These are phyloP conservation scores for Gardenia jasminoides DNA, from an alignment of 257 asterid species.

Conservation along the genomic window DNA sequence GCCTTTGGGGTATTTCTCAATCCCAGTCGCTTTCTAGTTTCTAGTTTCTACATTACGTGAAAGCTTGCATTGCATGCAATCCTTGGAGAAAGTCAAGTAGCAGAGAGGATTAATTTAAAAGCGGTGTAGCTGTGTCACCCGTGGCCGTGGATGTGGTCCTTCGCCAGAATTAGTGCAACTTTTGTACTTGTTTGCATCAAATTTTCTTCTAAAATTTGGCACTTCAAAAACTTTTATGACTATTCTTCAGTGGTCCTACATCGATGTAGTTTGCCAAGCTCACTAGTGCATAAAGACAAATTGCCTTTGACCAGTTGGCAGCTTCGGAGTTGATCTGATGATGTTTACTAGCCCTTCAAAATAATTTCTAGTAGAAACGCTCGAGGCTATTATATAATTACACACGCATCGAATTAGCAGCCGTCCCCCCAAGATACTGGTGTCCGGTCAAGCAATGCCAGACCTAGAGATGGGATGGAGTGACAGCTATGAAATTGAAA, in stretches of 20 bases:
- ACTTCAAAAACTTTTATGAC: background rate
- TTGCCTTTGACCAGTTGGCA: background rate
- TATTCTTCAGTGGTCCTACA: background rate
- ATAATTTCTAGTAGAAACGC: too few relatives aligned
- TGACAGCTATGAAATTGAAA: too few relatives aligned
- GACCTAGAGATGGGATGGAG: too few relatives aligned
- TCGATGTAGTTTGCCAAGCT: too few relatives aligned
- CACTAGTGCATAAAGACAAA: background rate
- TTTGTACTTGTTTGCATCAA: background rate
- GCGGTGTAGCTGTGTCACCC: background rate
- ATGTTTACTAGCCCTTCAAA: background rate
- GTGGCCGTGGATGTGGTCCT: background rate
- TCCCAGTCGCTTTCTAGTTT: too few relatives aligned
- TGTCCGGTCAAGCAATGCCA: background rate
- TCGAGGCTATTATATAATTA: too few relatives aligned
- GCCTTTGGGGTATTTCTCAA: too few relatives aligned
- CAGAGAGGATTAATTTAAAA: background rate
- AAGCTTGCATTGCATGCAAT: background rate
- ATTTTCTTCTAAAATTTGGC: background rate
- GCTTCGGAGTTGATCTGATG: background rate
- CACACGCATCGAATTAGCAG: background rate
- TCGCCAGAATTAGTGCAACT: too few relatives aligned
- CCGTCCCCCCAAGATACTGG: background rate
- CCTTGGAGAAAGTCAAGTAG: background rate
- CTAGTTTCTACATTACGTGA: too few relatives aligned